Evolutionary conservation across 2,329 filamentous ascomycete genomes (phyloP), one percentile per base, ranked within the genome.

Genomic region (Endoconidiophora laricicola): DNA sequence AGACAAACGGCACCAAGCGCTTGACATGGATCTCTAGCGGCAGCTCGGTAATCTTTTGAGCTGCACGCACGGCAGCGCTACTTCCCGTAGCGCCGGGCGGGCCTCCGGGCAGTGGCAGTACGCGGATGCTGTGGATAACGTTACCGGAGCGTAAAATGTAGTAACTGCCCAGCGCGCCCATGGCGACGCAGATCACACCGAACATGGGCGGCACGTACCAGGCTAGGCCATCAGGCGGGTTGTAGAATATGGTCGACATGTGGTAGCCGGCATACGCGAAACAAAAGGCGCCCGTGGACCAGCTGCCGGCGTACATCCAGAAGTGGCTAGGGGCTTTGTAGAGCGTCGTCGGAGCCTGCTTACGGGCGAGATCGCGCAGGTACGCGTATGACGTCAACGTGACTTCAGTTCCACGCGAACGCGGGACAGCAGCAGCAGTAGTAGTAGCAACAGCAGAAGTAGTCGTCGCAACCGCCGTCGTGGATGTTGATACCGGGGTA

Each of bases 281-380:
- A 61, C 71, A 76, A 58, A 74, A 72, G 20, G 68, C 54, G 2
- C 73, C 73, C 23, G 74, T 71, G 12, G 65, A 61, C 62, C 79
- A 79, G 59, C 75, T 76, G 43, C 74, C 73, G 56, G 74, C 59
- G 54, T 81, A 70, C 61, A 79, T 81, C 63, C 71, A 69, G 51
- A 73, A 72, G 58, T 83, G 79, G 1, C 78, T 77, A 12, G 77
- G 76, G 1, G 74, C 72, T 57, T 79, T 69, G 66, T 83, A 86
- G 41, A 86, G 67, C 2, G 74, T 62, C 6, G 80, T 77, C 4
- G 73, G 69, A 1, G 68, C 64, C n/a, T 69, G 59, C 55, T 75
- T 73, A 52, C 67, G 65, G 12, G 75, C 72, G 37, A 85, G 69
- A 53, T 69, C 71, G 54, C 71, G 70, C 57, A 70, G 69, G 63